Percentiles rank a stretch among this genome's conserved stretches.
Conservation (phyloP, 2,329 filamentous ascomycete species). For the Epichloe elymi region DNA sequence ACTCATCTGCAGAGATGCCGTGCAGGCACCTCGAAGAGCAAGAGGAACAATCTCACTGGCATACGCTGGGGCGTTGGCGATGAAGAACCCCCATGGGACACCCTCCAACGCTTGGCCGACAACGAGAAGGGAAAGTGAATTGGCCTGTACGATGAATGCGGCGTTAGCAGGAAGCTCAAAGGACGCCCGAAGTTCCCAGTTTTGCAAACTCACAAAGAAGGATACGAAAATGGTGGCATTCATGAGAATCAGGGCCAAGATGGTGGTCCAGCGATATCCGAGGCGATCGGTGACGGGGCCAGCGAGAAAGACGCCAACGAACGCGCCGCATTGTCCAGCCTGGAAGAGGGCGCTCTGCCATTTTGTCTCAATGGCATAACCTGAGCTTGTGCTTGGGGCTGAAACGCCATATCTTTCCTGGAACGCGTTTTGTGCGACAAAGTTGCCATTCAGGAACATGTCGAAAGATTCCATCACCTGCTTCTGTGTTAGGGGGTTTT, state of each 20-base stretch:
- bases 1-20: slow-evolving; percentile 50
- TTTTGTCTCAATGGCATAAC: slow-evolving; percentile 22
- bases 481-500: not conserved
- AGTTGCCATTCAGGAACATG: slow-evolving; percentile 34
- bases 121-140: slow-evolving; percentile 29
- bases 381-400: not conserved
- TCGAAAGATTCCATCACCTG: slow-evolving; percentile 39
- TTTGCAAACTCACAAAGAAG: slow-evolving; percentile 31
- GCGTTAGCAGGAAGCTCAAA: not conserved
- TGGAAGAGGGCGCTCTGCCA: slow-evolving; percentile 27
- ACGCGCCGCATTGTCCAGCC: slow-evolving; percentile 21
- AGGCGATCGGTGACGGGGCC: slow-evolving; percentile 24
- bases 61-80: slow-evolving; percentile 49
- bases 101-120: slow-evolving; percentile 44
- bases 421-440: slow-evolving; percentile 29
- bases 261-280: slow-evolving; percentile 25
- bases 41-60: slow-evolving; percentile 47
- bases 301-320: slow-evolving; percentile 23
- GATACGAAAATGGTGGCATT: slow-evolving; percentile 32
- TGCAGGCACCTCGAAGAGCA: slow-evolving; percentile 39
- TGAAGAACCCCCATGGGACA: slow-evolving; percentile 49
- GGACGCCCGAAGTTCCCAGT: no score
- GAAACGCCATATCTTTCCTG: slow-evolving; percentile 23
- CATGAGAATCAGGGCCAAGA: slow-evolving; percentile 23
- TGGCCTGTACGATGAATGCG: not conserved